Evolutionary conservation across 2,329 filamentous ascomycete species (phyloP), one percentile per base, ranked within the genome.

Genomic region (Pseudogymnoascus verrucosus): DNA sequence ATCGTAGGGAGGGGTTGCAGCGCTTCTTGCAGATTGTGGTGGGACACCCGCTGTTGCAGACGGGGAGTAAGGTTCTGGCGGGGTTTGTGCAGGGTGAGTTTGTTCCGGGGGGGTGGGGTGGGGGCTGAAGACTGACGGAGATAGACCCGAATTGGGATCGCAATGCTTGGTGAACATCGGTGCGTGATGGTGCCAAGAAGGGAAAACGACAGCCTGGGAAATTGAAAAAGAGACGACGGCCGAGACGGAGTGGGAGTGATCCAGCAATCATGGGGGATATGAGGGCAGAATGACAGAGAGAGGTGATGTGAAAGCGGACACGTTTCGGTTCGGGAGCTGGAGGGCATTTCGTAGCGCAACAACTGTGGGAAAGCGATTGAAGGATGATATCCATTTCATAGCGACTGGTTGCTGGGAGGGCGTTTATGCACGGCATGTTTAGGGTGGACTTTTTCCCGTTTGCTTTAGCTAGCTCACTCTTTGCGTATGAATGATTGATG

Each of bases 1-100:
- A 96, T 73, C 83, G 95, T 63, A 83, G 93, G 67, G 90, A 93
- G 70, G 95, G 95, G 1, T 80, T 99, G 69, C 93, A 99, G 80
- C 87, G 96, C 74, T 99, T 99, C 75, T 78, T 99, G 74, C 93
- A 95, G 84, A 98, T 98, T 74, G 95, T 99, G 10, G 95, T 96
- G 0, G 93, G 95, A 0, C 95, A 99, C 76, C 95, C 95, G 70
- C 81, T 99, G 71, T 78, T 99, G 78, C 95, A 99, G 84, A 99
- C 95, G 31, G 95, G 95, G 62, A 97, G 92, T 77, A 96, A 98
- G 78, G 95, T 99, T 64, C 78, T 99, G 71, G 93, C 93, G 11
- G 90, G 91, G 31, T 99, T 98, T 80, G 93, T 99, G 73, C 95
- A 99, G 79, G 95, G 93, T 96, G 74, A 72, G 83, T 78, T 66